Percentiles rank a stretch among this genome's conserved stretches.
Evolutionary conservation across 106 monocot species (phyloP).

Genomic region (Dioscorea alata): DNA sequence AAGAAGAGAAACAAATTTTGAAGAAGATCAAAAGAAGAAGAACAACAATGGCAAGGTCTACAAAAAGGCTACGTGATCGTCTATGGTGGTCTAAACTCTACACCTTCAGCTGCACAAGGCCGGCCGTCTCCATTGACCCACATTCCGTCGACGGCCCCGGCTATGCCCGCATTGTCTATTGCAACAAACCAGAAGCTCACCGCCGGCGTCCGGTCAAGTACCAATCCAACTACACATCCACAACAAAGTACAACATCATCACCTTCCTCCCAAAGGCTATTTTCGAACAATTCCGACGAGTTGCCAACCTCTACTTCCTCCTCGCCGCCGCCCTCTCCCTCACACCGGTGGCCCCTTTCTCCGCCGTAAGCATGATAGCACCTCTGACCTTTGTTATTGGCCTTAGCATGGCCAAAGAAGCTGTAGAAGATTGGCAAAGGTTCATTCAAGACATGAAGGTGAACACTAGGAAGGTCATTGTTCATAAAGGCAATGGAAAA

Average conservation of each 20-base stretch:
- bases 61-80: conserved; percentile 21
- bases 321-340: conserved; percentile 65
- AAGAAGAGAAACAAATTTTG: not conserved
- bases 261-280: conserved; percentile 85
- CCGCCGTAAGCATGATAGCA: conserved; percentile 59
- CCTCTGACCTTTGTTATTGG: conserved; percentile 76
- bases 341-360: conserved; percentile 62
- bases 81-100: conserved; percentile 65
- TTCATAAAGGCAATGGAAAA: conserved; percentile 51
- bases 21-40: not conserved
- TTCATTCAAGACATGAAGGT: conserved; percentile 89
- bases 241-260: conserved; percentile 90
- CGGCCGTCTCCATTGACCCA: conserved; percentile 15
- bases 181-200: conserved; percentile 35
- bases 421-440: conserved; percentile 80
- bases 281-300: conserved; percentile 90
- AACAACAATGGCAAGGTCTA: conserved; percentile 3
- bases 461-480: conserved; percentile 53
- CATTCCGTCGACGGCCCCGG: conserved; percentile 60
- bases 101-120: conserved; percentile 53
- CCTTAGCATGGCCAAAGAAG: conserved; percentile 90
- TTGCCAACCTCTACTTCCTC: conserved; percentile 91
- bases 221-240: conserved; percentile 55
- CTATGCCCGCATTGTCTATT: conserved; percentile 57
- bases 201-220: conserved; percentile 37